Conservation (phyloP, 2,329 filamentous ascomycete genomes). For the Leptodontidium sp. region DNA sequence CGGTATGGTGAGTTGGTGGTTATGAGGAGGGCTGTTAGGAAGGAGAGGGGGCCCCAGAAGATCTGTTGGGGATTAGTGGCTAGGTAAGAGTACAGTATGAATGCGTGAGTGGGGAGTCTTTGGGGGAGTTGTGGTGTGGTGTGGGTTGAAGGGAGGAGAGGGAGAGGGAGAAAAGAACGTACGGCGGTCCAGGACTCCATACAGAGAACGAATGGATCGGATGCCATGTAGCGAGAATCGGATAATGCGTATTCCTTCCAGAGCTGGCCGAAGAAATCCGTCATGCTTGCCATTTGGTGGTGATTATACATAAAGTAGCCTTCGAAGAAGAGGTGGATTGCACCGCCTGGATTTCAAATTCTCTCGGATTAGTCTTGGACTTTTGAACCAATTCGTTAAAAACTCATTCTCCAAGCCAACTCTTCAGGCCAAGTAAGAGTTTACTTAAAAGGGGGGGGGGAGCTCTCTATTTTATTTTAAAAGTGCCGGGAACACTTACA, state of each 20-base stretch:
- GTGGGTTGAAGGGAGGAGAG: no score
- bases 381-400: neutral
- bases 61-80: constrained; percentile 48
- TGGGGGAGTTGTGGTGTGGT: neutral
- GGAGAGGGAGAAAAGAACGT: constrained; percentile 11
- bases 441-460: no score
- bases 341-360: constrained; percentile 35
- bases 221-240: constrained; percentile 63
- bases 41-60: constrained; percentile 66
- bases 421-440: no score
- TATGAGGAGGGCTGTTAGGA: constrained; percentile 57
- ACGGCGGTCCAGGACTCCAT: constrained; percentile 63
- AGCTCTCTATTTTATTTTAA: no score
- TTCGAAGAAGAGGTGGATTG: constrained; percentile 45
- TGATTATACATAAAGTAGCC: constrained; percentile 59
- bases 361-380: no score
- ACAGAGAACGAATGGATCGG: constrained; percentile 59
- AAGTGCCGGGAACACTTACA: constrained; percentile 43
- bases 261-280: constrained; percentile 58
- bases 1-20: constrained; percentile 53
- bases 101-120: no score
- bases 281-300: constrained; percentile 50
- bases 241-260: constrained; percentile 67
- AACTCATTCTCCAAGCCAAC: neutral
- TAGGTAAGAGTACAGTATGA: no score